Evolutionary conservation across 1,139 yeast species (phyloP).

Genomic region (Scheffersomyces quercinus): DNA sequence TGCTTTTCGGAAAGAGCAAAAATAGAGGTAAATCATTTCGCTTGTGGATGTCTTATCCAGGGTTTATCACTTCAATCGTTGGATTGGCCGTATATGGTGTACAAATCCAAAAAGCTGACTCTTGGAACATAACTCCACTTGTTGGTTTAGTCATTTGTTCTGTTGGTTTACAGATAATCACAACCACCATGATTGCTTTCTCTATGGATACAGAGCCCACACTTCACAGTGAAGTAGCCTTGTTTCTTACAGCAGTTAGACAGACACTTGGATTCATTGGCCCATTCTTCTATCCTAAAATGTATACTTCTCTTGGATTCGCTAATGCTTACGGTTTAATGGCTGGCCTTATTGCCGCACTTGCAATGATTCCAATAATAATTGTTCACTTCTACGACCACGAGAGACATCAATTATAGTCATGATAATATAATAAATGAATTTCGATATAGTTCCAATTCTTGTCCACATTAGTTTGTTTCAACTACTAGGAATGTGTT

Average conservation of each 20-base stretch:
- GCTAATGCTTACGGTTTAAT: slow-evolving; percentile 15
- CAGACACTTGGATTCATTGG: slow-evolving; percentile 20
- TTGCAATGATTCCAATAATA: slow-evolving; percentile 11
- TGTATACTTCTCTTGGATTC: slow-evolving; percentile 17
- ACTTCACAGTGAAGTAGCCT: slow-evolving; percentile 15
- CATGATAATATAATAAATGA: too few species aligned
- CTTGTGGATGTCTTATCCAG: slow-evolving; percentile 20
- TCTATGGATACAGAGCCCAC: slow-evolving; percentile 14
- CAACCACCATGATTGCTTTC: slow-evolving; percentile 19
- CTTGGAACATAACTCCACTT: slow-evolving; percentile 18
- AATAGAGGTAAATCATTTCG: slow-evolving; percentile 6
- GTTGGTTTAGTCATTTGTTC: slow-evolving; percentile 18
- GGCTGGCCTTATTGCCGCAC: slow-evolving; percentile 15
- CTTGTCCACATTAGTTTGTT: too few species aligned
- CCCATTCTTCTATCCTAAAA: slow-evolving; percentile 21
- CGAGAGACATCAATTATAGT: too few species aligned
- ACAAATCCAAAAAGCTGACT: slow-evolving; percentile 9
- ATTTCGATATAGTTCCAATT: too few species aligned
- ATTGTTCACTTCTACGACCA: slow-evolving; percentile 4
- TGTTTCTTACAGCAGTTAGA: slow-evolving; percentile 18
- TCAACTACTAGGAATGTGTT: too few species aligned
- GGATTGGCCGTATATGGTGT: slow-evolving; percentile 20
- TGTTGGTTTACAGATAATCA: slow-evolving; percentile 19
- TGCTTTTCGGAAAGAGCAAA: slow-evolving; percentile 4
- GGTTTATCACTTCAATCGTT: slow-evolving; percentile 14